Evolutionary conservation across 2,329 filamentous ascomycete genomes (phyloP), one percentile per base, ranked within the genome.

Genomic region (Ophiostoma montium): DNA sequence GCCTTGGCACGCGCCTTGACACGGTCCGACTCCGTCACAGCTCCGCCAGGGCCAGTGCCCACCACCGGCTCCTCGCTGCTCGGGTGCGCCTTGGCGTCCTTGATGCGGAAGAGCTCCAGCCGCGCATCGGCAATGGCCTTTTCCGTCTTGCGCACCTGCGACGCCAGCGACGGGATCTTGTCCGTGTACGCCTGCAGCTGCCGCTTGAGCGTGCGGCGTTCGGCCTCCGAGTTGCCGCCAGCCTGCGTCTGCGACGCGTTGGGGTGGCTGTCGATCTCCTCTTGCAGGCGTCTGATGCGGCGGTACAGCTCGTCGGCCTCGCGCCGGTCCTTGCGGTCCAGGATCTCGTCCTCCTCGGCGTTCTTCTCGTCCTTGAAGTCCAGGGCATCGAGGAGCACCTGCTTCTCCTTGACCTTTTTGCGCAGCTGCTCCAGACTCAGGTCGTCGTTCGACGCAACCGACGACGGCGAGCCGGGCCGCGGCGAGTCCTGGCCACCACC

Each of bases 281-380:
- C 87, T 61, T 98, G 92, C 36, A 95, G 76, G 41, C 87, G 81
- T 53, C 92, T 78, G 60, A 98, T 90, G 43, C 92, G 85, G 46
- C 87, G 83, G 67, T 95, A 96, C 10, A 98, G 74, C 59, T 95
- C 90, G 55, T 98, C 92, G 1, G 88, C 87, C 62, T 96, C 92
- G 47, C 86, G 84, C 49, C 88, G 80, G 63, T 98, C 92, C 53
- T 87, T 80, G 47, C 90, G 80, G 62, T 98, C 92, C 39, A 96
- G 75, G 16, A 85, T 80, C 57, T 95, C 90, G 55, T 98, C 90
- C 60, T 96, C 86, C 58, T 98, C 92, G 4, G 79, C 76, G 35
- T 82, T 80, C 60, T 86, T 86, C 67, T 96, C 90, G 57, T 96
- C 92, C 54, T 86, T 84, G 64, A 95, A 95, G 61, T 98, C 92